Percentiles rank a stretch among this genome's conserved stretches.
Evolutionary conservation across 192 early-diverging fungal species (phyloP).

Genomic region (Coemansia sp.): DNA sequence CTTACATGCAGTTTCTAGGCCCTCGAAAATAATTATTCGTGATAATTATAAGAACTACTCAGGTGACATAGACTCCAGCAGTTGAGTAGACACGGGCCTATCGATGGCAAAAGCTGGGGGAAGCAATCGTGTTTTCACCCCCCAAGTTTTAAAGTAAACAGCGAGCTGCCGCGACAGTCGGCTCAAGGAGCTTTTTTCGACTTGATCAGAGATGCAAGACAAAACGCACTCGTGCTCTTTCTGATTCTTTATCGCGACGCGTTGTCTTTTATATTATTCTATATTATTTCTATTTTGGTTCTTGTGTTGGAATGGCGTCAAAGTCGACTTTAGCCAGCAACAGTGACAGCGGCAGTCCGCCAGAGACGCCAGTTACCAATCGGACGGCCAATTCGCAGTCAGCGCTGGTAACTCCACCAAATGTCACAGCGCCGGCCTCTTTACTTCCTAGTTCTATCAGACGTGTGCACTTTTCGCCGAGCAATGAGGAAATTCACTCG

Average conservation of each 20-base stretch:
- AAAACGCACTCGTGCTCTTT: background rate
- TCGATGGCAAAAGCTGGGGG: background rate
- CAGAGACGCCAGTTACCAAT: slow-evolving; percentile 14
- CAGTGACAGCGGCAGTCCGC: background rate
- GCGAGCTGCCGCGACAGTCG: background rate
- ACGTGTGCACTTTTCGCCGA: slow-evolving; percentile 52
- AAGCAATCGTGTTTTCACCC: background rate
- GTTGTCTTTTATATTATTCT: background rate
- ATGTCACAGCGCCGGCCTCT: background rate
- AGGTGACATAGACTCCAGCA: background rate
- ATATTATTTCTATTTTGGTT: slow-evolving; percentile 1
- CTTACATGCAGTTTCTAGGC: too few species aligned
- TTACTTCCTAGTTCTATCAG: slow-evolving; percentile 19
- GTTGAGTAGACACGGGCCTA: background rate
- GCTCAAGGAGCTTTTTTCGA: background rate
- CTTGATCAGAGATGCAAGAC: background rate
- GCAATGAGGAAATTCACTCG: slow-evolving; percentile 41
- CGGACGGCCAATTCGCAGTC: background rate
- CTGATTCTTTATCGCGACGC: background rate
- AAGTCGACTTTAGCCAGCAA: background rate
- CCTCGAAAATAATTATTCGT: background rate
- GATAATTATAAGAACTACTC: background rate
- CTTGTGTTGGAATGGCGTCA: slow-evolving; percentile 12
- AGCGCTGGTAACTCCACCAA: slow-evolving; percentile 7
- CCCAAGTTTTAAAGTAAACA: background rate